Evolutionary conservation across 345 rosid genomes (phyloP).

Genomic region (Citrus inodora): DNA sequence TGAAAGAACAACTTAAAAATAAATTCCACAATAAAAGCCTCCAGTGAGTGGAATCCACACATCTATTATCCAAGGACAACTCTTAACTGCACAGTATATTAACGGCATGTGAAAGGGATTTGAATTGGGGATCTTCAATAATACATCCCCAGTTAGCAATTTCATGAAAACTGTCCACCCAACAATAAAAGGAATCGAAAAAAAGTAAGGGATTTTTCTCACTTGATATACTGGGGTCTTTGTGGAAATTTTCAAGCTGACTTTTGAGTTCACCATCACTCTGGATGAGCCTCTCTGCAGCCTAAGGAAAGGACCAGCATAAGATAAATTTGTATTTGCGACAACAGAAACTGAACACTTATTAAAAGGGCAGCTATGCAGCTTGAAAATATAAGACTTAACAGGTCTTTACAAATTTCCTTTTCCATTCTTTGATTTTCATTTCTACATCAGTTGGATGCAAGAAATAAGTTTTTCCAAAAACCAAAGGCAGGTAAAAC

Average conservation of each 20-base stretch:
- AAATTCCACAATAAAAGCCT: background rate
- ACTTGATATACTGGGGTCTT: constrained; percentile 61
- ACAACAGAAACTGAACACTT: background rate
- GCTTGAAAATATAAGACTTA: background rate
- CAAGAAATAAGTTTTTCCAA: background rate
- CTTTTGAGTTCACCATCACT: constrained; percentile 56
- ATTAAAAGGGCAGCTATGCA: background rate
- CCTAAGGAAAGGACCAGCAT: constrained; percentile 40
- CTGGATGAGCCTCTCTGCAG: constrained; percentile 77
- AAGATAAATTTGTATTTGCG: background rate
- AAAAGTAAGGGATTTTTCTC: constrained; percentile 23
- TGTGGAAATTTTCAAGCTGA: constrained; percentile 57
- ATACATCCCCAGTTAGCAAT: background rate
- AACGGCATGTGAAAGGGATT: background rate
- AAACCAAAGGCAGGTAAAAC: background rate
- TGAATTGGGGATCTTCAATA: background rate
- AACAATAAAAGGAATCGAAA: background rate
- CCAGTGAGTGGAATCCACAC: background rate
- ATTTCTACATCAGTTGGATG: background rate
- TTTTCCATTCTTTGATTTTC: background rate
- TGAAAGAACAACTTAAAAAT: constrained; percentile 4
- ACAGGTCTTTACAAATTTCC: background rate
- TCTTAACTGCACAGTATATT: background rate
- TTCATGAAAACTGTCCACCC: background rate
- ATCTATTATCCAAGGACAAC: background rate